Conservation (phyloP, 106 monocot genomes). For the Dendrobium huoshanense region DNA sequence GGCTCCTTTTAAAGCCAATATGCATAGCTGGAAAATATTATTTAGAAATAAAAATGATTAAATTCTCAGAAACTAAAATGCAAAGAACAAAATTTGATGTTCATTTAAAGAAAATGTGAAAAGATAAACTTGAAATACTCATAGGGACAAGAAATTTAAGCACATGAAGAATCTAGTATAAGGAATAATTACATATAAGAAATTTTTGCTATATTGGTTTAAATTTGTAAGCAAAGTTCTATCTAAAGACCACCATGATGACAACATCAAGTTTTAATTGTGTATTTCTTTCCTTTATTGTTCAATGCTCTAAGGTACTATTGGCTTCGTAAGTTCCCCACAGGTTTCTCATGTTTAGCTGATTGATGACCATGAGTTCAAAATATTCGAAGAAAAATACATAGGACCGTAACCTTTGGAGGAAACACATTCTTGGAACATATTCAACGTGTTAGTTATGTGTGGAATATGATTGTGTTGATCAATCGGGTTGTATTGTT, state of each 20-base stretch:
- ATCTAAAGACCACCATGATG: neutral
- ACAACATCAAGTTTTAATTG: no score
- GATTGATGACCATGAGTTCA: no score
- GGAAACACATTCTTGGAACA: no score
- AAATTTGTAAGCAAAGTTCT: neutral
- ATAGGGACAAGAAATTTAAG: neutral
- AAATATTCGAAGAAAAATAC: no score
- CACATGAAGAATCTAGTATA: neutral
- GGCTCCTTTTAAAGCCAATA: slow-evolving; percentile 53
- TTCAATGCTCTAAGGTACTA: no score
- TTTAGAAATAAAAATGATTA: neutral
- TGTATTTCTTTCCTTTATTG: no score
- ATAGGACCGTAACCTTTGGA: no score
- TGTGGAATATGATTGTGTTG: no score
- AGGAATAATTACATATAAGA: neutral
- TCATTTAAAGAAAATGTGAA: neutral
- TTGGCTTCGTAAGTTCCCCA: no score
- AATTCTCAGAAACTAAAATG: neutral
- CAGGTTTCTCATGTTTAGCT: no score
- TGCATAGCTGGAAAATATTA: slow-evolving; percentile 28
- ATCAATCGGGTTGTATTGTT: no score
- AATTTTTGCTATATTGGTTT: neutral
- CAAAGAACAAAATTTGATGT: neutral
- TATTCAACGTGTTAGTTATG: no score
- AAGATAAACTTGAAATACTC: neutral